Evolutionary conservation across 306 rosid species (phyloP).

Genomic region (Arachis hypogaea): DNA sequence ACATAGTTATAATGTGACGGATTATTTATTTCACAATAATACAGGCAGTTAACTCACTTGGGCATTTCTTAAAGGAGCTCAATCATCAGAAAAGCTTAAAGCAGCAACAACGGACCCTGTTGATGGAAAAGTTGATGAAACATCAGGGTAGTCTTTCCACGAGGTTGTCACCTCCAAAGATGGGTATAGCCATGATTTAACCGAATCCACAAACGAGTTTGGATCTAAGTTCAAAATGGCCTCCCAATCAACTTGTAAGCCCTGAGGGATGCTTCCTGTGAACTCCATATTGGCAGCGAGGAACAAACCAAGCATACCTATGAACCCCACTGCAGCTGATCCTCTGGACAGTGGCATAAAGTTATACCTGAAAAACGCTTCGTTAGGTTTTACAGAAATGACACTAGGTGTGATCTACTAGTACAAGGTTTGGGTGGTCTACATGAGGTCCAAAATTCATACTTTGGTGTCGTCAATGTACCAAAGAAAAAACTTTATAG

Average conservation of each 20-base stretch:
- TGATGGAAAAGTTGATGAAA: conserved; percentile 70
- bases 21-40: neutral
- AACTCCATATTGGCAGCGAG: conserved; percentile 98
- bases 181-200: conserved; percentile 87
- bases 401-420: no score
- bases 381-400: conserved; percentile 26
- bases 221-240: conserved; percentile 79
- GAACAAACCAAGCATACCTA: conserved; percentile 82
- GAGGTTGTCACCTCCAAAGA: conserved; percentile 81
- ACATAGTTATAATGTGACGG: conserved; percentile 25
- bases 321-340: conserved; percentile 83
- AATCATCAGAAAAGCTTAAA: conserved; percentile 68
- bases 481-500: no score
- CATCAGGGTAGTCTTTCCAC: conserved; percentile 90
- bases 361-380: conserved; percentile 72
- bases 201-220: conserved; percentile 67
- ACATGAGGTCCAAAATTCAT: no score
- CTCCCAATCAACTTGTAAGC: conserved; percentile 95
- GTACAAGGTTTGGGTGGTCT: no score
- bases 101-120: conserved; percentile 93
- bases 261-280: conserved; percentile 81
- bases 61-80: conserved; percentile 40
- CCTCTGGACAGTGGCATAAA: conserved; percentile 99
- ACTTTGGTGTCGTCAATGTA: no score
- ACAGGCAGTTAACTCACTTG: conserved; percentile 43